Percentiles rank a stretch among this genome's conserved stretches.
phyloP scores from a whole-genome alignment of 495 filamentous ascomycete genomes.

The Neurospora sp. region DNA sequence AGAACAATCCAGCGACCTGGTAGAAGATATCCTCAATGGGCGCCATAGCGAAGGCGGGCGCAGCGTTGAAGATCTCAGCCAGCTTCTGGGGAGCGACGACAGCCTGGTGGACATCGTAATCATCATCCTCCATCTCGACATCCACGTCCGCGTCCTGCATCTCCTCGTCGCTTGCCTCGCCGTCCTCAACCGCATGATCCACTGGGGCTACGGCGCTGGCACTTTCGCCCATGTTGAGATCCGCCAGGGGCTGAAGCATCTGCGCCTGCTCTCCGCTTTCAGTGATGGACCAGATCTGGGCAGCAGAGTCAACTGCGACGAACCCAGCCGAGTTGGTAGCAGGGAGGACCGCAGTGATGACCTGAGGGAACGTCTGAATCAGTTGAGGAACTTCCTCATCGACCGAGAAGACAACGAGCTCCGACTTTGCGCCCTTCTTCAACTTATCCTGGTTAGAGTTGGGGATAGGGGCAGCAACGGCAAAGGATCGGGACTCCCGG shows the following conservation, averaged over 20 bases:
- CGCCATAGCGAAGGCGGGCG: constrained; percentile 65
- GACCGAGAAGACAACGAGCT: constrained; percentile 49
- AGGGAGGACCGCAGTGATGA: constrained; percentile 47
- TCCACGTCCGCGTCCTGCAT: constrained; percentile 25
- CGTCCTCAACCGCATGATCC: constrained; percentile 24
- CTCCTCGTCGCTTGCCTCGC: constrained; percentile 41
- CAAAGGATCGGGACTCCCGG: constrained; percentile 43
- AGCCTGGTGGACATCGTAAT: constrained; percentile 32
- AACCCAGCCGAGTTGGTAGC: constrained; percentile 48
- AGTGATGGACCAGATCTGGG: constrained; percentile 45
- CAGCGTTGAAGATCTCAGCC: constrained; percentile 62
- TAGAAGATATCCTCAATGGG: constrained; percentile 70
- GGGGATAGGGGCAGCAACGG: constrained; percentile 40
- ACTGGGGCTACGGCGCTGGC: constrained; percentile 5
- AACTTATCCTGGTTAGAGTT: constrained; percentile 14
- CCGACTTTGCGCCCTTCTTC: constrained; percentile 26
- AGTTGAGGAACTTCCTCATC: constrained; percentile 39
- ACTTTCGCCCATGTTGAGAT: constrained; percentile 34
- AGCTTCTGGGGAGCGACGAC: constrained; percentile 57
- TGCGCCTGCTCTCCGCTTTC: constrained; percentile 37
- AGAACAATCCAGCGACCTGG: constrained; percentile 54
- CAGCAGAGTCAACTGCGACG: constrained; percentile 48
- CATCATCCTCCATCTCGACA: constrained; percentile 29
- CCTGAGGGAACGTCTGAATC: constrained; percentile 31
- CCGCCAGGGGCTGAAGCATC: constrained; percentile 39